phyloP scores from a whole-genome alignment of 1,284 basidiomycete species.

The Apiotrichum gracile region DNA sequence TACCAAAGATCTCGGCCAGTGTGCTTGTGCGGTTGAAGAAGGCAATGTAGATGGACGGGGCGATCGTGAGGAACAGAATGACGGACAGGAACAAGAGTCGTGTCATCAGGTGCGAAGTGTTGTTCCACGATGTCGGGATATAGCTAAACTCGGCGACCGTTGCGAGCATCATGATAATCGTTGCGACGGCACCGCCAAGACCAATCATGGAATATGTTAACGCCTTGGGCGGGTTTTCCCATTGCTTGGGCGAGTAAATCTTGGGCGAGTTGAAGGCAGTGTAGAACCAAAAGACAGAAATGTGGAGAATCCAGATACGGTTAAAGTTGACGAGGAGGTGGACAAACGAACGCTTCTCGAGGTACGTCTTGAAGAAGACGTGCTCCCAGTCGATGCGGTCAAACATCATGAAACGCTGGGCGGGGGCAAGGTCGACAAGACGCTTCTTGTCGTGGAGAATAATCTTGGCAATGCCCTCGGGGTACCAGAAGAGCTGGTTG shows the following conservation, averaged over 20 bases:
- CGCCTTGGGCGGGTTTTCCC: slow-evolving; percentile 38
- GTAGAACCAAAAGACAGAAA: slow-evolving; percentile 89
- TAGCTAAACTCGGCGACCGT: slow-evolving; percentile 90
- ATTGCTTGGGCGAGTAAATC: slow-evolving; percentile 62
- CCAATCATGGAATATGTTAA: slow-evolving; percentile 84
- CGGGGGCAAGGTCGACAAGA: slow-evolving; percentile 78
- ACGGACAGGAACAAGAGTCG: slow-evolving; percentile 77
- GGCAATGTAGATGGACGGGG: slow-evolving; percentile 85
- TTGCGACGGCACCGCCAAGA: slow-evolving; percentile 82
- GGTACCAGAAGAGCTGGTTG: slow-evolving; percentile 99
- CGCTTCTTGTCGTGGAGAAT: slow-evolving; percentile 83
- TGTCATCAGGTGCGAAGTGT: slow-evolving; percentile 84
- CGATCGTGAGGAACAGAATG: slow-evolving; percentile 75
- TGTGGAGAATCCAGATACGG: slow-evolving; percentile 92
- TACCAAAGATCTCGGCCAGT: slow-evolving; percentile 75
- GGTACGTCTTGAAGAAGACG: slow-evolving; percentile 96
- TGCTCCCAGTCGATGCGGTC: slow-evolving; percentile 89
- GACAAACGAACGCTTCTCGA: slow-evolving; percentile 87
- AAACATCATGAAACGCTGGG: slow-evolving; percentile 90
- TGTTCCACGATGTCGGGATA: slow-evolving; percentile 95
- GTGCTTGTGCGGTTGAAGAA: slow-evolving; percentile 61
- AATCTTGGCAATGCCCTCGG: slow-evolving; percentile 93
- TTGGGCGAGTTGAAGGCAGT: slow-evolving; percentile 87
- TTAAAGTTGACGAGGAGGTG: slow-evolving; percentile 97
- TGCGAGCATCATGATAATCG: slow-evolving; percentile 86